Conservation (phyloP, 805 yeast genomes). For the Metschnikowia koreensis region DNA sequence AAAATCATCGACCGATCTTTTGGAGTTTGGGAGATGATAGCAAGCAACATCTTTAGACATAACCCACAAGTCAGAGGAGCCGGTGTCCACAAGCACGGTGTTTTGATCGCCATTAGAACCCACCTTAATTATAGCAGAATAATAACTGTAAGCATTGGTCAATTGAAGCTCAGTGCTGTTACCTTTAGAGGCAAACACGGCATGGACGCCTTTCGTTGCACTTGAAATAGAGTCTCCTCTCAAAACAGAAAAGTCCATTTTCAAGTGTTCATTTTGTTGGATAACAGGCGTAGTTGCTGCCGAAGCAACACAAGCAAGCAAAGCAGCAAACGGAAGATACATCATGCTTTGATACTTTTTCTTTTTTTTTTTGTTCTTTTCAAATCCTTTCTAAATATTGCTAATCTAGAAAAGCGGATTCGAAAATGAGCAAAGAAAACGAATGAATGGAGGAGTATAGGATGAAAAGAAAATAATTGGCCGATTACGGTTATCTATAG, state of each 20-base stretch:
- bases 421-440: too few species aligned
- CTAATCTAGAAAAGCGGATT: too few species aligned
- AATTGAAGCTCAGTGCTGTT: slow-evolving; percentile 7
- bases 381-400: too few species aligned
- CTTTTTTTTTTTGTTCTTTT: too few species aligned
- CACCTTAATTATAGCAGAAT: slow-evolving; percentile 12
- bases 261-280: not conserved
- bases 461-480: too few species aligned
- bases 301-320: slow-evolving; percentile 7
- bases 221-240: slow-evolving; percentile 9
- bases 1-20: not conserved
- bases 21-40: not conserved
- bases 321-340: slow-evolving; percentile 1
- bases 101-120: slow-evolving; percentile 18
- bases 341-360: too few species aligned
- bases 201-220: slow-evolving; percentile 2
- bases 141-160: slow-evolving; percentile 11
- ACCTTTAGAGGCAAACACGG: slow-evolving; percentile 6
- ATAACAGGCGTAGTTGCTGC: slow-evolving; percentile 8
- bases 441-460: too few species aligned
- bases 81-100: slow-evolving; percentile 43
- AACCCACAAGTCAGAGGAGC: slow-evolving; percentile 45
- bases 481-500: too few species aligned
- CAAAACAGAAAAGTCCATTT: slow-evolving; percentile 14
- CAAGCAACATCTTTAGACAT: slow-evolving; percentile 23